Evolutionary conservation across 106 monocot species (phyloP).

Genomic region (Platanthera zijinensis): DNA sequence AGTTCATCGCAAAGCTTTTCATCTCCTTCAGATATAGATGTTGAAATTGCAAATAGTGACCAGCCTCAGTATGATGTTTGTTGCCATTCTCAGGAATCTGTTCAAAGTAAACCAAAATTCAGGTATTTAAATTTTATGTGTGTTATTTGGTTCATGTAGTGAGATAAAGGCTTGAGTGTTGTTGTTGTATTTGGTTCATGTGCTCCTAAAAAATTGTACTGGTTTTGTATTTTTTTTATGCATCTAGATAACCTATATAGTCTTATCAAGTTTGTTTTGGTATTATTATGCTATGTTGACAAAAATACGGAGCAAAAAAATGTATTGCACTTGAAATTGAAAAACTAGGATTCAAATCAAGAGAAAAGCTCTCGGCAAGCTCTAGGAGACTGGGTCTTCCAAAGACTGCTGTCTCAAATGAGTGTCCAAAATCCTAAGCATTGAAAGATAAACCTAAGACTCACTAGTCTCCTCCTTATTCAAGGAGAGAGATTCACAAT

Average conservation of each 20-base stretch:
- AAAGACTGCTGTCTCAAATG: too few species aligned
- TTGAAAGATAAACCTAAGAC: too few species aligned
- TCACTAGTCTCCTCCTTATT: too few species aligned
- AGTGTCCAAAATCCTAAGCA: too few species aligned
- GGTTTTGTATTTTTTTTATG: not conserved
- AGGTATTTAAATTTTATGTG: not conserved
- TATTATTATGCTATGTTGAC: not conserved
- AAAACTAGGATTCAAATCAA: too few species aligned
- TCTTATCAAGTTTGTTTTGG: not conserved
- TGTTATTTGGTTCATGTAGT: not conserved
- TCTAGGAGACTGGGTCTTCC: too few species aligned
- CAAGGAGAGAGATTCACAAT: too few species aligned
- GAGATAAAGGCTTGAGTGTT: not conserved
- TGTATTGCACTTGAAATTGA: too few species aligned
- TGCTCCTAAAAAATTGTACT: not conserved
- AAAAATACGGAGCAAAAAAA: too few species aligned
- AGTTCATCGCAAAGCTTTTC: not conserved
- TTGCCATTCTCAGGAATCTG: not conserved
- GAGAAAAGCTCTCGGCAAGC: too few species aligned
- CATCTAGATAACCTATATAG: not conserved
- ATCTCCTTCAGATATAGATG: not conserved
- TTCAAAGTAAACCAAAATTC: constrained; percentile 5
- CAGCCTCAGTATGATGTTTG: not conserved
- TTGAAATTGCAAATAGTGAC: not conserved
- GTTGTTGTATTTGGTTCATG: not conserved